phyloP scores from a whole-genome alignment of 2,329 filamentous ascomycete genomes.

The Diaporthe australafricana region DNA sequence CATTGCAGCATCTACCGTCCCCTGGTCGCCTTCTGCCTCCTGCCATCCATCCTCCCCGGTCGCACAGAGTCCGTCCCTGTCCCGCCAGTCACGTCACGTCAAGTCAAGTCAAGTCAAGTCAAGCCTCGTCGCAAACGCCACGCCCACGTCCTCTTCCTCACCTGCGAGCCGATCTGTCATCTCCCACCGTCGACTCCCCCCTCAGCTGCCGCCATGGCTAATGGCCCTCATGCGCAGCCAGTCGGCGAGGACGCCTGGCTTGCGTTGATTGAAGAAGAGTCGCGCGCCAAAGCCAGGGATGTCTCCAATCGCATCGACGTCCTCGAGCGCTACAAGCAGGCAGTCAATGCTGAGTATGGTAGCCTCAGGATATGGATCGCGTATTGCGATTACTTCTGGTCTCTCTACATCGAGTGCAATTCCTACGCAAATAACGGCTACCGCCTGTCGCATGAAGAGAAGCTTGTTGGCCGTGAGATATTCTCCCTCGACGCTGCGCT shows the following conservation, averaged over 20 bases:
- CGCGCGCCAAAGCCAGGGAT: slow-evolving; percentile 64
- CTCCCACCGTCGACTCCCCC: slow-evolving; percentile 4
- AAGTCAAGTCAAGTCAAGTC: neutral
- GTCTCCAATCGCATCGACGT: slow-evolving; percentile 76
- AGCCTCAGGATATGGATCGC: slow-evolving; percentile 81
- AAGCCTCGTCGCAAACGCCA: slow-evolving; percentile 5
- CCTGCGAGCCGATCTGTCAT: neutral
- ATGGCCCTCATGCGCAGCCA: slow-evolving; percentile 53
- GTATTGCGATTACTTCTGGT: slow-evolving; percentile 83
- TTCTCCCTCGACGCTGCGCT: slow-evolving; percentile 77
- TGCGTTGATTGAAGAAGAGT: slow-evolving; percentile 80
- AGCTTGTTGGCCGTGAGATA: slow-evolving; percentile 74
- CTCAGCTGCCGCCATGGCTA: slow-evolving; percentile 52
- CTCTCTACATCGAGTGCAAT: slow-evolving; percentile 74
- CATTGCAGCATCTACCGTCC: neutral
- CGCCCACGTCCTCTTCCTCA: neutral
- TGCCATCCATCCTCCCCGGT: slow-evolving; percentile 10
- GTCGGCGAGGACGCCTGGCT: slow-evolving; percentile 83
- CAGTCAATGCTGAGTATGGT: slow-evolving; percentile 77
- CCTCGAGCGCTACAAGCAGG: slow-evolving; percentile 78
- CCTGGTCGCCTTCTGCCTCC: too few relatives aligned
- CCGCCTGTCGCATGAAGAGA: slow-evolving; percentile 75
- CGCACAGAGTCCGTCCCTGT: neutral
- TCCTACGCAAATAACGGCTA: slow-evolving; percentile 57
- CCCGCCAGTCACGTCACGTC: slow-evolving; percentile 8